A percentile compares a stretch with the other conserved stretches of the same genome.
These are phyloP conservation scores for Yamadazyma membranifaciens DNA, from an alignment of 1,139 yeast genomes.

Conservation along the genomic window DNA sequence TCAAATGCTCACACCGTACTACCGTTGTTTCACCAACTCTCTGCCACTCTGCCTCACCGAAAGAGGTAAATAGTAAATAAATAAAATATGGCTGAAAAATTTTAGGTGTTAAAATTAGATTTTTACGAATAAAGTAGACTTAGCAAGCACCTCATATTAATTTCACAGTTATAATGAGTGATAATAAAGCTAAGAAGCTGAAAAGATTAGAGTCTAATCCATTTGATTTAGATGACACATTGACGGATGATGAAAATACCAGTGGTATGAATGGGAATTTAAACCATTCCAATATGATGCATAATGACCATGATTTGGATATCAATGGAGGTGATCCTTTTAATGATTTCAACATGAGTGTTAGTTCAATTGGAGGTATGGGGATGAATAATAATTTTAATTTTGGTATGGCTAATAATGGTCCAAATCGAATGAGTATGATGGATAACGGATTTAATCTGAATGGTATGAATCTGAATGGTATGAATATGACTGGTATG, in stretches of 20 bases:
- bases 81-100: too few species aligned
- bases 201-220: slow-evolving; percentile 3
- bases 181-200: too few species aligned
- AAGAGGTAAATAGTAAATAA: too few species aligned
- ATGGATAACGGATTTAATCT: neutral
- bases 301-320: neutral
- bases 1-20: too few species aligned
- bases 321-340: neutral
- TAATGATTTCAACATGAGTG: neutral
- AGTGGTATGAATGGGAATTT: neutral
- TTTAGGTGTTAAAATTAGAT: too few species aligned
- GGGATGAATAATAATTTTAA: slow-evolving; percentile 1
- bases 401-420: neutral
- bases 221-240: slow-evolving; percentile 4
- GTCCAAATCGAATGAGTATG: neutral
- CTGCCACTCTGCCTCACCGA: too few species aligned
- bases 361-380: slow-evolving; percentile 1
- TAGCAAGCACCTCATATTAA: too few species aligned
- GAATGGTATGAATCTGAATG: neutral
- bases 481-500: neutral
- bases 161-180: too few species aligned
- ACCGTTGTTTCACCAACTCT: too few species aligned
- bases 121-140: too few species aligned
- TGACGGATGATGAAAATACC: slow-evolving; percentile 1
- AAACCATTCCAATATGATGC: neutral